Percentiles rank a stretch among this genome's conserved stretches.
phyloP scores from a whole-genome alignment of 2,329 filamentous ascomycete species.

The Aspergillus piperis region DNA sequence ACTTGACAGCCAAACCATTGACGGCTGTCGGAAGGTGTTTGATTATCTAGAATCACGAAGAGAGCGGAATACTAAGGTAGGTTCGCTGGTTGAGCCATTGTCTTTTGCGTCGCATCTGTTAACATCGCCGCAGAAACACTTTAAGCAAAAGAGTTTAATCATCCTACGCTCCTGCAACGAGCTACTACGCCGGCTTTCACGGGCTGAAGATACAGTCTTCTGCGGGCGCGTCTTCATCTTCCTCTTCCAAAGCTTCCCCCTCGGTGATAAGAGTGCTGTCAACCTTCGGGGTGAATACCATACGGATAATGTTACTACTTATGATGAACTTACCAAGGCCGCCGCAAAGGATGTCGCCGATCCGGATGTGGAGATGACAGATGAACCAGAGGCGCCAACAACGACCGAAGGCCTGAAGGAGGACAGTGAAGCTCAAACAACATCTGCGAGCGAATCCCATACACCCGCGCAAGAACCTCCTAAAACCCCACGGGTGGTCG shows the following conservation, averaged over 20 bases:
- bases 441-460: slow-evolving; percentile 20
- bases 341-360: slow-evolving; percentile 47
- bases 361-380: slow-evolving; percentile 68
- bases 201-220: slow-evolving; percentile 95
- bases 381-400: slow-evolving; percentile 38
- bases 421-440: slow-evolving; percentile 24
- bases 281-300: slow-evolving; percentile 96
- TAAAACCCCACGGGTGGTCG: slow-evolving; percentile 29
- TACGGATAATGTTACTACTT: slow-evolving; percentile 88
- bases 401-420: slow-evolving; percentile 35
- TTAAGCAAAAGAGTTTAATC: slow-evolving; percentile 80
- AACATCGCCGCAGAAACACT: slow-evolving; percentile 56
- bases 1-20: slow-evolving; percentile 91
- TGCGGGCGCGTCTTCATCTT: slow-evolving; percentile 98
- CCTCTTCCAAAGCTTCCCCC: slow-evolving; percentile 94
- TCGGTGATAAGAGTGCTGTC: slow-evolving; percentile 95
- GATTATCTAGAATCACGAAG: slow-evolving; percentile 92
- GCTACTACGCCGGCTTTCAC: slow-evolving; percentile 85
- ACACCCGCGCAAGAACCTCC: slow-evolving; percentile 14
- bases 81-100: not conserved
- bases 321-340: slow-evolving; percentile 59
- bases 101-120: slow-evolving; percentile 20
- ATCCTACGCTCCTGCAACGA: slow-evolving; percentile 96
- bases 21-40: slow-evolving; percentile 87
- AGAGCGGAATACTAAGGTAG: slow-evolving; percentile 77